phyloP scores from a whole-genome alignment of 768 basidiomycete species.

The Butyriboletus loyo region DNA sequence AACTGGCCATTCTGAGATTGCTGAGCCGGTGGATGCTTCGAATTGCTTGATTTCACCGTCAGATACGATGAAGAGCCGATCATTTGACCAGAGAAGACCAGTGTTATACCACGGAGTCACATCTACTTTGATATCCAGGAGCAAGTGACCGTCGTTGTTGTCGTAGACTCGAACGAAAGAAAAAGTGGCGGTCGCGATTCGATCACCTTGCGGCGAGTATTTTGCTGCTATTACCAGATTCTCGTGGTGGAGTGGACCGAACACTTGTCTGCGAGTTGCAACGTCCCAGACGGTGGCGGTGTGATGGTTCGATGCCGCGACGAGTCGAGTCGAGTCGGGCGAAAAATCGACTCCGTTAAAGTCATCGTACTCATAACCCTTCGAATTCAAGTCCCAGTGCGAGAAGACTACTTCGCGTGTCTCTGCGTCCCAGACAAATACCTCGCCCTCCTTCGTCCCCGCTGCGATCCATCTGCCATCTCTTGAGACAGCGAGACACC shows the following conservation, averaged over 20 bases:
- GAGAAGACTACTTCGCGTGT: neutral
- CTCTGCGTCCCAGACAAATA: constrained; percentile 1
- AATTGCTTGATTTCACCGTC: neutral
- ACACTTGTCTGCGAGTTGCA: no score
- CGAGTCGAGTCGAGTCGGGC: neutral
- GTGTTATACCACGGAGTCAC: neutral
- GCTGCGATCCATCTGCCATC: neutral
- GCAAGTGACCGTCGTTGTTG: no score
- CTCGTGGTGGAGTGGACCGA: no score
- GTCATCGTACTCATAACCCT: no score
- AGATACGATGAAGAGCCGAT: neutral
- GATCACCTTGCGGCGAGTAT: no score
- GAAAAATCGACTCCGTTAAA: neutral
- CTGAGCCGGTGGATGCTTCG: neutral
- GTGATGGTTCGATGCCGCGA: neutral
- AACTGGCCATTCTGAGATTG: neutral
- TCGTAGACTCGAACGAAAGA: no score
- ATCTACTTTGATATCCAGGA: no score
- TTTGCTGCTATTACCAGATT: no score
- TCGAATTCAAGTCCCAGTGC: no score
- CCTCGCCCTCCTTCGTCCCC: neutral
- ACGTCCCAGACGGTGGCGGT: no score
- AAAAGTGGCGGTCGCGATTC: neutral
- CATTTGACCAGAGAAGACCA: neutral
- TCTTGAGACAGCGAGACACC: neutral